These are phyloP conservation scores for Calocera cornea DNA, from an alignment of 768 basidiomycete genomes.

Conservation along the genomic window DNA sequence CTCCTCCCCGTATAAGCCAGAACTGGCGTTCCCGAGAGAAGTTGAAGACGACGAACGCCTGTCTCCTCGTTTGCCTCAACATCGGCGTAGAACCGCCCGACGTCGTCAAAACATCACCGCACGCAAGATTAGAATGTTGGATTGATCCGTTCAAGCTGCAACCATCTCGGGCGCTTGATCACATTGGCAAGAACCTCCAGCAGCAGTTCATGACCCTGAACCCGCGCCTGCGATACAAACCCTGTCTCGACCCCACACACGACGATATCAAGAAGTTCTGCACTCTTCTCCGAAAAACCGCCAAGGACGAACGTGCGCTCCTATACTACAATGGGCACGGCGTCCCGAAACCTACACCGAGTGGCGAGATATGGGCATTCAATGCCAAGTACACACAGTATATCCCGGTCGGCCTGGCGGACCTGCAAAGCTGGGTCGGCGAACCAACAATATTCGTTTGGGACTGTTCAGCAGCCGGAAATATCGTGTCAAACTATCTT, in stretches of 20 bases:
- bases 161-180: constrained; percentile 82
- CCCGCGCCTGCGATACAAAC: constrained; percentile 86
- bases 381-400: constrained; percentile 96
- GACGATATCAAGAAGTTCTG: constrained; percentile 88
- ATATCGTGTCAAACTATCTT: constrained; percentile 82
- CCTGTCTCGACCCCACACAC: constrained; percentile 85
- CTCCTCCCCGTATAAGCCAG: constrained; percentile 53
- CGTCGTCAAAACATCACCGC: constrained; percentile 91
- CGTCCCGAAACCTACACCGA: constrained; percentile 89
- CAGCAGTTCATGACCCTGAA: constrained; percentile 94
- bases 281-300: constrained; percentile 64
- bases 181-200: constrained; percentile 82
- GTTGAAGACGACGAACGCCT: constrained; percentile 81
- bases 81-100: constrained; percentile 98
- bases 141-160: constrained; percentile 90
- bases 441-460: constrained; percentile 95
- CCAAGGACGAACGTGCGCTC: constrained; percentile 84
- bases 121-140: constrained; percentile 92
- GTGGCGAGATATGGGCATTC: constrained; percentile 97
- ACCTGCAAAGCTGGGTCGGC: constrained; percentile 85
- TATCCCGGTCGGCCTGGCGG: constrained; percentile 88
- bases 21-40: constrained; percentile 78
- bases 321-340: constrained; percentile 99
- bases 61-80: constrained; percentile 83
- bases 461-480: constrained; percentile 97